Base-by-base conservation (phyloP, 768 basidiomycete genomes). In the Mycena rosella region DNA sequence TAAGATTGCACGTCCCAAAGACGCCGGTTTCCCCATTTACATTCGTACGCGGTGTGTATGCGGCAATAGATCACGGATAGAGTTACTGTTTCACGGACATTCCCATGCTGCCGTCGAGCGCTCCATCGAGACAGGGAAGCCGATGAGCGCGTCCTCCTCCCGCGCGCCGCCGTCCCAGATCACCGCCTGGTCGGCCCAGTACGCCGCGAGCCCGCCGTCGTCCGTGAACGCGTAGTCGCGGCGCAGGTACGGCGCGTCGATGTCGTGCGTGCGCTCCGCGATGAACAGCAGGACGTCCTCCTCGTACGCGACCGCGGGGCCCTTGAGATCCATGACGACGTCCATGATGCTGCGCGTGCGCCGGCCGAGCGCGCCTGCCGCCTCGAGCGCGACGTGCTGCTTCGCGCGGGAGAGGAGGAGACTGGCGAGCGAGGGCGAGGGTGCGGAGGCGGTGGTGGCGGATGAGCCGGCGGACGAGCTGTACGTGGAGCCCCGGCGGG, bases 311-410 rank as follows among this genome's bases (percentile, higher is more conserved):
- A 67, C 71, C 47, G 72, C 74, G 48, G 74, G 76, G 40, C 80
- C 77, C 70, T 76, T 76, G 44, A 81, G 75, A 69, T 84, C 84
- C 62, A 88, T 78, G 67, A 86, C 75, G 62, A 85, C 73, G 72
- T 86, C 85, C 85, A 85, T 87, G 68, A 84, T 76, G 42, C 75
- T 84, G 69, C 75, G 78, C 52, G 69, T 78, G 34, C 47, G 36
- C 48, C 74, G 77, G 58, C 80, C 76, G 68, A 73, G 72, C 70
- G 73, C 69, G 53, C 73, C 76, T n/a, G n/a, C n/a, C 56, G 75
- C 72, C 72, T 78, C 77, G 29, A 69, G 57, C 51, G 63, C 74
- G 65, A 74, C 75, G 27, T 67, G 69, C 44, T 78, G 75, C 51
- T 74, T 74, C 60, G 76, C 77, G 61, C 78, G 73, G 22, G 71